Conservation (phyloP, 345 rosid species). For the Euphorbia pulcherrima region DNA sequence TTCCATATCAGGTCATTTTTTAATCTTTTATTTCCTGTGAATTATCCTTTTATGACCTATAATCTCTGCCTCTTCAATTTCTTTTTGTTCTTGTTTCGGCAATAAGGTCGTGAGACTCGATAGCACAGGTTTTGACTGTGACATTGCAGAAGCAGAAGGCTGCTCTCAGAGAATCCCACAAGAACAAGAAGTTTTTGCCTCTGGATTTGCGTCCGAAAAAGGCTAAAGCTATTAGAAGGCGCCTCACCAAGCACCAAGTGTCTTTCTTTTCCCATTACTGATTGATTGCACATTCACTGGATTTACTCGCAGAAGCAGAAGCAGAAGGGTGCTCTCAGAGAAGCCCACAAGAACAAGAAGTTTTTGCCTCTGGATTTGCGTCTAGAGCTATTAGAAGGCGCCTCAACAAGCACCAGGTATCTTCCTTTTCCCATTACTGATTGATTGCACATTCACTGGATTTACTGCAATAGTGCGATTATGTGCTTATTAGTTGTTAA, state of each 20-base stretch:
- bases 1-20: no score
- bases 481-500: not conserved
- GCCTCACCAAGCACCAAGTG: constrained; percentile 32
- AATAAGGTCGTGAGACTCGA: constrained; percentile 29
- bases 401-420: constrained; percentile 29
- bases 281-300: not conserved
- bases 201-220: constrained; percentile 29
- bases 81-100: no score
- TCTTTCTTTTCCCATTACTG: not conserved
- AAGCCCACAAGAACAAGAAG: constrained; percentile 32
- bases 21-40: no score
- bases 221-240: constrained; percentile 26
- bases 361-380: constrained; percentile 29
- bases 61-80: no score
- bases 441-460: not conserved
- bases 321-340: constrained; percentile 28
- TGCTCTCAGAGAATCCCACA: constrained; percentile 27
- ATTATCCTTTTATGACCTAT: no score
- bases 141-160: constrained; percentile 31
- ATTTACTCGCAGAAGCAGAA: constrained; percentile 19
- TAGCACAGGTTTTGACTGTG: constrained; percentile 31
- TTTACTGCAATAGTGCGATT: not conserved
- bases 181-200: constrained; percentile 32
- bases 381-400: constrained; percentile 26
- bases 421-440: not conserved